Evolutionary conservation across 495 filamentous ascomycete genomes (phyloP), one percentile per base, ranked within the genome.

Genomic region (Neurospora sp.): DNA sequence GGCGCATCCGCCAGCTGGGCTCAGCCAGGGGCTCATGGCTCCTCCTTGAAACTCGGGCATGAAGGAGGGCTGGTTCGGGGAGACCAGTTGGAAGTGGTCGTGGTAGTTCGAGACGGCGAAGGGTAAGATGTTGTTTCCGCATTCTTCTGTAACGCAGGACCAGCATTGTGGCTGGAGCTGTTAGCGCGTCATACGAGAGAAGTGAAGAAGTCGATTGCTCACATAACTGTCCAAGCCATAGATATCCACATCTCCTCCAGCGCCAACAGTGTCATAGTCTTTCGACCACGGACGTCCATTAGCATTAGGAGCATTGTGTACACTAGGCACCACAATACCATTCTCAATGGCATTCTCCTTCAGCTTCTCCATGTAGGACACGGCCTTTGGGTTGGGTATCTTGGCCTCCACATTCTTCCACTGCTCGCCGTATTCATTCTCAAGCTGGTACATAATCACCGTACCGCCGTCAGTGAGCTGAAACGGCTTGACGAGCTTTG

Each of bases 11-110:
- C 87, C 89, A 70, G 85, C 81, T 0, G 88, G 87, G 2, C 84
- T 84, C 70, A 82, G 85, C 89, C 89, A 90, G 12, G 88, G 88
- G 76, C 88, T 89, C 74, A 88, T 90, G 8, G 83, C 85, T 18
- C 89, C 89, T 37, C 89, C 89, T 75, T 91, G 89, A 75, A 91
- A 91, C 75, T 91, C 89, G 23, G 87, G 87, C 79, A 91, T 83
- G 79, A 90, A 90, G 7, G 78, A 81, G 0, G 89, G 89, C 74
- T 87, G 84, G 39, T 70, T 73, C 0, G 72, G 72, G 0, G 71
- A 23, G 0, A 72, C 71, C 0, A 69, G 48, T 7, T 72, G 48
- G 6, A 72, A 72, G 9, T 72, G 71, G 27, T 72, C 71, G 83
- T 85, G 20, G 46, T 76, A 59, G 23, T 69, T 48, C 44, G 48